Percentiles rank a stretch among this genome's conserved stretches.
These are phyloP conservation scores for Apostasia ramifera DNA, from an alignment of 106 monocot genomes.

Conservation along the genomic window DNA sequence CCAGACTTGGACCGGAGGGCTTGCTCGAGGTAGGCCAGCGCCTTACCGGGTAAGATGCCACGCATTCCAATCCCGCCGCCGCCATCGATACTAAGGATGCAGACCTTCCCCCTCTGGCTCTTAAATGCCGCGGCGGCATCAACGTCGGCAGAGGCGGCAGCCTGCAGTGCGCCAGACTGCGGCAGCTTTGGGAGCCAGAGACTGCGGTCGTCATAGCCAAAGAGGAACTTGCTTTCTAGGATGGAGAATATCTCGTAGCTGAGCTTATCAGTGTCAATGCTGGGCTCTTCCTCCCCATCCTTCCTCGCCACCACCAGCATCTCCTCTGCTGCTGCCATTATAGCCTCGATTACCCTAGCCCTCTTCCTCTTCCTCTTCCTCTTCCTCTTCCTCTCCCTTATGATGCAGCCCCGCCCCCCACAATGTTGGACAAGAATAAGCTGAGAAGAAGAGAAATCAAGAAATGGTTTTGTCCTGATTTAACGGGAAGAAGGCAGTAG, in stretches of 20 bases:
- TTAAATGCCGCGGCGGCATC: conserved; percentile 2
- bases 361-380: not conserved
- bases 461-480: not conserved
- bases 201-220: conserved; percentile 44
- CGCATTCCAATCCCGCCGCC: conserved; percentile 54
- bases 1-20: conserved; percentile 40
- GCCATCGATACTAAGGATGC: conserved; percentile 64
- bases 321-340: conserved; percentile 14
- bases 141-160: not conserved
- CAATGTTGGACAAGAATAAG: not conserved
- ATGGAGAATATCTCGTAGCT: conserved; percentile 98
- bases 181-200: conserved; percentile 18
- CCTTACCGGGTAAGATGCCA: conserved; percentile 42
- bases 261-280: conserved; percentile 73
- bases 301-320: conserved; percentile 10
- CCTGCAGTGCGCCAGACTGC: not conserved
- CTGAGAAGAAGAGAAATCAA: not conserved
- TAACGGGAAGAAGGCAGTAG: not conserved
- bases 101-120: conserved; percentile 58
- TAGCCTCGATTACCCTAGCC: too few relatives aligned
- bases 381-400: not conserved
- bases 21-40: conserved; percentile 46
- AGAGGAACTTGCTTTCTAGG: conserved; percentile 87
- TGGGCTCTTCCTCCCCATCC: conserved; percentile 22
- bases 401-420: not conserved